These are phyloP conservation scores for Hura crepitans DNA, from an alignment of 441 rosid species.

Conservation along the genomic window DNA sequence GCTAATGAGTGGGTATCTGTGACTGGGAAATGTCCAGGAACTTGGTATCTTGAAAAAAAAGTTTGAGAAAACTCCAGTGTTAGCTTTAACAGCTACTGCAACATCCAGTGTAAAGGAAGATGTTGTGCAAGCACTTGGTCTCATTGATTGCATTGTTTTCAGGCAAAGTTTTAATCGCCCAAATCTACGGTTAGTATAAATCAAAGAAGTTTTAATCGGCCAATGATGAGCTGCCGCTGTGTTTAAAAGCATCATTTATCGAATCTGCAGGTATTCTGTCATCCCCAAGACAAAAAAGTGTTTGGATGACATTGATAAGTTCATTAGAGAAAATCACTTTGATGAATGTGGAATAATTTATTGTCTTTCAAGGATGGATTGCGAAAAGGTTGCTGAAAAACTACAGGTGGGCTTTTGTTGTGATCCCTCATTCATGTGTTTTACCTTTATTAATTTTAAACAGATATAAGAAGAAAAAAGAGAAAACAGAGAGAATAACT, in stretches of 20 bases:
- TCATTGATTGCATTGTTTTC: conserved; percentile 83
- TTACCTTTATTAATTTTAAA: background rate
- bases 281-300: conserved; percentile 87
- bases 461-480: too few species aligned
- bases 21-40: conserved; percentile 45
- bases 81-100: conserved; percentile 97
- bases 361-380: conserved; percentile 96
- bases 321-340: conserved; percentile 74
- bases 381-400: conserved; percentile 87
- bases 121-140: conserved; percentile 97
- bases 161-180: conserved; percentile 97
- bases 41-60: conserved; percentile 92
- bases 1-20: conserved; percentile 22
- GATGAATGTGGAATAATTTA: conserved; percentile 97
- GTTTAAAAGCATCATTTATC: conserved; percentile 30
- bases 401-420: conserved; percentile 55
- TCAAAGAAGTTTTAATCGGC: conserved; percentile 6
- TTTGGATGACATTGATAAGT: conserved; percentile 80
- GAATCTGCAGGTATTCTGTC: conserved; percentile 67
- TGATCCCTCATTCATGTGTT: background rate
- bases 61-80: conserved; percentile 78
- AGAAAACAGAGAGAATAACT: too few species aligned
- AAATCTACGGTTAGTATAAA: conserved; percentile 59
- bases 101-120: conserved; percentile 98
- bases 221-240: conserved; percentile 9